phyloP scores from a whole-genome alignment of 106 monocot genomes.

The Hemerocallis citrina region DNA sequence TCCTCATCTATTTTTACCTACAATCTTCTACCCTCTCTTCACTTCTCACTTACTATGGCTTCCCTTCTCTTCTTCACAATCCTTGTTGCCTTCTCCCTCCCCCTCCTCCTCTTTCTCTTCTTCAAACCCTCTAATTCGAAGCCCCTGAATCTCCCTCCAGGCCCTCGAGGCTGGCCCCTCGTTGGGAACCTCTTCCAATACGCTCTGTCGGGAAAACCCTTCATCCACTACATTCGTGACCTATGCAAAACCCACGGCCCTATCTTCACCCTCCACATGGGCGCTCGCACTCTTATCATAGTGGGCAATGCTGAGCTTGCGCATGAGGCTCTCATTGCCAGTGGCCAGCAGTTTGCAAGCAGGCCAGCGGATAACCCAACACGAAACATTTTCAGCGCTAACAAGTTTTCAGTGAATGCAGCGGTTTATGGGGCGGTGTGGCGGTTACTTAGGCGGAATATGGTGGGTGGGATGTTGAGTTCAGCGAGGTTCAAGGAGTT shows the following conservation, averaged over 20 bases:
- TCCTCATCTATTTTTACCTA: no score
- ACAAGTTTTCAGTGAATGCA: slow-evolving; percentile 85
- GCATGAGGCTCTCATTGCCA: slow-evolving; percentile 62
- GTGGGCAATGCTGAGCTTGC: slow-evolving; percentile 51
- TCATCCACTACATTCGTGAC: slow-evolving; percentile 68
- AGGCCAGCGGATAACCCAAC: slow-evolving; percentile 61
- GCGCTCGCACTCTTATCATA: slow-evolving; percentile 52
- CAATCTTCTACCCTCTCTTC: no score
- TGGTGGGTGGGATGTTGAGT: slow-evolving; percentile 82
- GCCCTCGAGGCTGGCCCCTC: slow-evolving; percentile 67
- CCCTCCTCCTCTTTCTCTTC: slow-evolving; percentile 10
- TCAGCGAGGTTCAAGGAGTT: slow-evolving; percentile 47
- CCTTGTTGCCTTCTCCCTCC: no score
- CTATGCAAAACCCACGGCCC: slow-evolving; percentile 48
- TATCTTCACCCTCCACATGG: slow-evolving; percentile 69
- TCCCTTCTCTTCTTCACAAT: no score
- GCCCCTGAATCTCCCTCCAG: slow-evolving; percentile 45
- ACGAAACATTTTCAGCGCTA: slow-evolving; percentile 55
- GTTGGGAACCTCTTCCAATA: slow-evolving; percentile 84
- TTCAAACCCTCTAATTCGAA: slow-evolving; percentile 2
- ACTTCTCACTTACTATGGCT: no score
- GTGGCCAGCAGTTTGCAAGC: slow-evolving; percentile 48
- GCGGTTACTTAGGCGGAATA: slow-evolving; percentile 73
- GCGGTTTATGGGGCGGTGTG: slow-evolving; percentile 70
- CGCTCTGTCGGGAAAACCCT: slow-evolving; percentile 47